These are phyloP conservation scores for Acer negundo DNA, from an alignment of 345 rosid genomes.

Conservation along the genomic window DNA sequence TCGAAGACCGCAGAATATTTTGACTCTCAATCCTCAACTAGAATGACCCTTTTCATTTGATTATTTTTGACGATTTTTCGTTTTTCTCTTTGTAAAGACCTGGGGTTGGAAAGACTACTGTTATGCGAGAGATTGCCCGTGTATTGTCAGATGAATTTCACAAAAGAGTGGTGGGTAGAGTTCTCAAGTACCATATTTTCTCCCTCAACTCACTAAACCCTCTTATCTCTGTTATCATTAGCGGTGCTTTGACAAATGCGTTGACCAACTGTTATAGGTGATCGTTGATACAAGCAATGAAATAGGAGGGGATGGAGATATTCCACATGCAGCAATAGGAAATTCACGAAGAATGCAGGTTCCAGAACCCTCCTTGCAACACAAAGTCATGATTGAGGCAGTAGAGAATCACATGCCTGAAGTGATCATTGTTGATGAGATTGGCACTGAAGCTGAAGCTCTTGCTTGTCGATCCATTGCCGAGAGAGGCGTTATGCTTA, in stretches of 20 bases:
- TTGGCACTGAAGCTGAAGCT: constrained; percentile 70
- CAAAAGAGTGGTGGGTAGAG: constrained; percentile 59
- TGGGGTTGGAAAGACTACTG: constrained; percentile 79
- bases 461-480: constrained; percentile 68
- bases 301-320: constrained; percentile 77
- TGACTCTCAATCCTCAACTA: neutral
- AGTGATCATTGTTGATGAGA: constrained; percentile 69
- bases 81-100: constrained; percentile 37
- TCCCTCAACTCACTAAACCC: neutral
- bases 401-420: constrained; percentile 86
- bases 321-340: constrained; percentile 78
- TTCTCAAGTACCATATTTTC: neutral
- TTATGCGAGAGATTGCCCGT: constrained; percentile 66
- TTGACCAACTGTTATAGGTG: constrained; percentile 36
- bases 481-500: constrained; percentile 68
- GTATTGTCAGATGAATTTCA: constrained; percentile 63
- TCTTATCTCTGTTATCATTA: neutral
- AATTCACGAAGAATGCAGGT: constrained; percentile 82
- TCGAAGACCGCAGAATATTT: neutral
- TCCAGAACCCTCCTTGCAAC: constrained; percentile 60
- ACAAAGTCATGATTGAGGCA: constrained; percentile 73
- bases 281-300: constrained; percentile 78
- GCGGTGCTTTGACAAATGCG: neutral
- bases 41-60: neutral
- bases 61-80: neutral